Percentiles rank a stretch among this genome's conserved stretches.
phyloP scores from a whole-genome alignment of 2,329 filamentous ascomycete species.

The Hypoxylon sp. region DNA sequence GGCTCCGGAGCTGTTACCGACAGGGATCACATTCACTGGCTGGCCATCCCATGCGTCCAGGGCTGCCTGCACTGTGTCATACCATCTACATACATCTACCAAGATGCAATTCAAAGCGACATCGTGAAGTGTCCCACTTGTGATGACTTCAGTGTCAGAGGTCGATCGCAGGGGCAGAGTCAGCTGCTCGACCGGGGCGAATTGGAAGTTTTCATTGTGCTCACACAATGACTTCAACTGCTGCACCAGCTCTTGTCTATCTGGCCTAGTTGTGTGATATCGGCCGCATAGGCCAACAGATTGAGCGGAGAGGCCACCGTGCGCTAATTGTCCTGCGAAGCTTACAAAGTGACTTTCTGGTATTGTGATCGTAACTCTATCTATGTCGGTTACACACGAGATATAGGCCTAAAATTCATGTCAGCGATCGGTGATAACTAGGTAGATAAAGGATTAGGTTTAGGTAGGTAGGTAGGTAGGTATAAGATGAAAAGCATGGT shows the following conservation, averaged over 20 bases:
- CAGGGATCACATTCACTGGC: conserved; percentile 16
- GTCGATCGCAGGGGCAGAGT: conserved; percentile 23
- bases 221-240: conserved; percentile 17
- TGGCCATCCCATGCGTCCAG: conserved; percentile 20
- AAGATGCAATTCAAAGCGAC: conserved; percentile 26
- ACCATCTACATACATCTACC: conserved; percentile 22
- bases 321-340: conserved; percentile 15
- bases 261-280: conserved; percentile 16
- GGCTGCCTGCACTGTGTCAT: conserved; percentile 22
- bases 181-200: conserved; percentile 18
- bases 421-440: not conserved
- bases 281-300: conserved; percentile 20
- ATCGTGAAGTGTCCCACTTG: conserved; percentile 23
- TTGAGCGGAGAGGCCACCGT: conserved; percentile 24
- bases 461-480: not conserved
- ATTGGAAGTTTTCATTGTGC: conserved; percentile 20
- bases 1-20: conserved; percentile 23
- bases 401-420: conserved; percentile 22
- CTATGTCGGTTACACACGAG: conserved; percentile 23
- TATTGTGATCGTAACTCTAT: conserved; percentile 32
- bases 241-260: conserved; percentile 7
- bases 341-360: conserved; percentile 14
- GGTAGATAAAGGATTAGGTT: too few species aligned
- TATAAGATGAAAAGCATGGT: not conserved
- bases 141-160: conserved; percentile 23